Evolutionary conservation across 2,329 filamentous ascomycete species (phyloP).

Genomic region (Talaromyces sp.): DNA sequence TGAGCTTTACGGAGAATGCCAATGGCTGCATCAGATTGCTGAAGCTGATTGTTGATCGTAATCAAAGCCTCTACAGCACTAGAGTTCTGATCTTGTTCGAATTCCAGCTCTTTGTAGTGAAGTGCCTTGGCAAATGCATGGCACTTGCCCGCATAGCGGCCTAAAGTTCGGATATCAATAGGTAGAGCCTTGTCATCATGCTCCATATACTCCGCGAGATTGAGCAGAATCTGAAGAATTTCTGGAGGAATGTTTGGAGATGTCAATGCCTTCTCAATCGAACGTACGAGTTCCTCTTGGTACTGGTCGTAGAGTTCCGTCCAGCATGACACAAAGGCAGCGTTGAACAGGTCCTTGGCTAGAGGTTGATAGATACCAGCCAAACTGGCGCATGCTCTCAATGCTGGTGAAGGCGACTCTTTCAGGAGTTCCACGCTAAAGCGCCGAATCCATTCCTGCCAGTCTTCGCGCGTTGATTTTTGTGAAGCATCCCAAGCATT

Average conservation of each 20-base stretch:
- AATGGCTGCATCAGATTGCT: slow-evolving; percentile 97
- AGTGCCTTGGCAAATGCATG: slow-evolving; percentile 97
- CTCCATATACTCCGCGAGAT: slow-evolving; percentile 99
- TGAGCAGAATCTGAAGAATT: slow-evolving; percentile 87
- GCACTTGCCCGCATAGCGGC: slow-evolving; percentile 91
- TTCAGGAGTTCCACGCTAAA: slow-evolving; percentile 94
- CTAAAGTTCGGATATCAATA: slow-evolving; percentile 92
- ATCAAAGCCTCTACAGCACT: slow-evolving; percentile 95
- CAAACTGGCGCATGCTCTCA: slow-evolving; percentile 86
- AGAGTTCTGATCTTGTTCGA: slow-evolving; percentile 94
- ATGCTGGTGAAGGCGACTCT: slow-evolving; percentile 91
- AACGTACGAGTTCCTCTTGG: slow-evolving; percentile 91
- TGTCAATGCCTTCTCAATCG: slow-evolving; percentile 92
- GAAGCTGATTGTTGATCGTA: slow-evolving; percentile 98
- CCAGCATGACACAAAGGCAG: slow-evolving; percentile 98
- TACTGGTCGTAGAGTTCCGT: slow-evolving; percentile 95
- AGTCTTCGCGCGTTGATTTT: slow-evolving; percentile 96
- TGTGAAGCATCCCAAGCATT: slow-evolving; percentile 95
- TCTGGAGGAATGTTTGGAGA: slow-evolving; percentile 95
- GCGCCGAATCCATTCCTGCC: slow-evolving; percentile 97
- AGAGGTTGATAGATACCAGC: slow-evolving; percentile 89
- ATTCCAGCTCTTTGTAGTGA: slow-evolving; percentile 98
- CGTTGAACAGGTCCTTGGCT: slow-evolving; percentile 93
- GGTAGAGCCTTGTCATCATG: slow-evolving; percentile 97
- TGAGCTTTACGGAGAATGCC: slow-evolving; percentile 96